Evolutionary conservation across 2,329 filamentous ascomycete genomes (phyloP), one percentile per base, ranked within the genome.

Genomic region (Cercospora sp.): DNA sequence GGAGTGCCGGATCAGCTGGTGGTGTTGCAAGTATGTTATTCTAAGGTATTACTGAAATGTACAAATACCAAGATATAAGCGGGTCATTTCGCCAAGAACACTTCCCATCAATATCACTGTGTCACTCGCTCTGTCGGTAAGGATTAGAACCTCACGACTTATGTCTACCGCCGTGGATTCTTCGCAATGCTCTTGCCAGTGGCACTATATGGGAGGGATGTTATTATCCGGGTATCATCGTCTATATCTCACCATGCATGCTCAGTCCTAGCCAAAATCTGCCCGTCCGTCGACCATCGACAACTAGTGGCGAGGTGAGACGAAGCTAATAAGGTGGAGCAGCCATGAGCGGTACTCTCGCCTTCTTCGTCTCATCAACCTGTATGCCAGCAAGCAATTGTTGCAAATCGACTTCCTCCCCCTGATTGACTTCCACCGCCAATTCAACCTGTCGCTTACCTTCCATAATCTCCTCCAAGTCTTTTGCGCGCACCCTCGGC

Each of bases 391-490:
- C 63, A 18, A 70, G 53, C 12, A 70, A 61, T 16, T 61, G 67
- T 59, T 66, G 48, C 31, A 72, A 30, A 63, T 68, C 63, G 23
- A 60, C 60, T 12, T 45, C 39, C 33, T 62, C 62, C 28, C 33
- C 65, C 5, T 36, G 18, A n/a, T 36, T 53, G 23, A 64, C 23
- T 28, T 55, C 62, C 13, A 61, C 45, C 31, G 60, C 62, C 30
- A 68, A 58, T 63, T 65, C 66, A 33, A 68, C 66, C n/a, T 68
- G 63, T 18, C 69, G 60, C 48, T 70, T 72, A 1, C 72, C 72
- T 3, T 72, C 69, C 60, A 72, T 63, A 18, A 73, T 70, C 7
- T 73, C 72, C 30, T 71, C 65, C 28, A 73, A 60, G 62, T 73
- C 70, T 33, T 67, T 69, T n/a, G 69, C 67, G 20, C 67, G 63